Percentiles rank a stretch among this genome's conserved stretches.
Evolutionary conservation across 495 filamentous ascomycete genomes (phyloP).

Genomic region (Annulohypoxylon maeteangense): DNA sequence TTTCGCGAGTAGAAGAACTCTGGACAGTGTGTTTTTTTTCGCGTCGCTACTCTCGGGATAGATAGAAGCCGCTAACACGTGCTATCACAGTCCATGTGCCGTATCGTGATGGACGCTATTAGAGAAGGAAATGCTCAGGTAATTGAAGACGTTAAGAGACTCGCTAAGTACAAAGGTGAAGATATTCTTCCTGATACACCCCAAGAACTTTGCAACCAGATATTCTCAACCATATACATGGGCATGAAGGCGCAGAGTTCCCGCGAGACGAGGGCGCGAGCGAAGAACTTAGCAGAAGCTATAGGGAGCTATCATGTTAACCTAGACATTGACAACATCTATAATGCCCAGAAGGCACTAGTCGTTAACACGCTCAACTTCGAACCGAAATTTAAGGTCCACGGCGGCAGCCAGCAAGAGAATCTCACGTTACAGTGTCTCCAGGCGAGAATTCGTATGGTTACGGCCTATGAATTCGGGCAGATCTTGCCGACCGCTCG

Average conservation of each 20-base stretch:
- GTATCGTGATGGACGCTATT: conserved; percentile 75
- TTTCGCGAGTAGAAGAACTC: background rate
- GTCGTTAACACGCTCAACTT: conserved; percentile 50
- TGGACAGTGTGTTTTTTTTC: background rate
- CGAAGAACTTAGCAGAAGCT: conserved; percentile 70
- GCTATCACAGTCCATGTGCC: conserved; percentile 75
- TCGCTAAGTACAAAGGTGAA: conserved; percentile 65
- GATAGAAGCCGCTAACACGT: background rate
- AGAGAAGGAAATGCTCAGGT: conserved; percentile 69
- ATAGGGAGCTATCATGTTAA: conserved; percentile 72
- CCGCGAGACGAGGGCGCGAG: conserved; percentile 75
- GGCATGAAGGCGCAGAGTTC: conserved; percentile 78
- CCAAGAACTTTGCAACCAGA: conserved; percentile 69
- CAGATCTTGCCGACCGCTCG: conserved; percentile 73
- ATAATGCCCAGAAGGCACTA: conserved; percentile 50
- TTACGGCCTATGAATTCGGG: conserved; percentile 79
- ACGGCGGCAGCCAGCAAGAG: conserved; percentile 69
- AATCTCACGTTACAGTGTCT: conserved; percentile 82
- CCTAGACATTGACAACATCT: conserved; percentile 79
- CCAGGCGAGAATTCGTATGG: conserved; percentile 79
- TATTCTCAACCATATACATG: conserved; percentile 85
- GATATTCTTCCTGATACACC: conserved; percentile 65
- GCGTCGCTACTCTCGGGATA: background rate
- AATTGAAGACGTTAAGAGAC: conserved; percentile 71
- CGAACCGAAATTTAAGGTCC: conserved; percentile 70